Conservation (phyloP, 2,329 filamentous ascomycete species). For the Botrytis pseudocinerea region DNA sequence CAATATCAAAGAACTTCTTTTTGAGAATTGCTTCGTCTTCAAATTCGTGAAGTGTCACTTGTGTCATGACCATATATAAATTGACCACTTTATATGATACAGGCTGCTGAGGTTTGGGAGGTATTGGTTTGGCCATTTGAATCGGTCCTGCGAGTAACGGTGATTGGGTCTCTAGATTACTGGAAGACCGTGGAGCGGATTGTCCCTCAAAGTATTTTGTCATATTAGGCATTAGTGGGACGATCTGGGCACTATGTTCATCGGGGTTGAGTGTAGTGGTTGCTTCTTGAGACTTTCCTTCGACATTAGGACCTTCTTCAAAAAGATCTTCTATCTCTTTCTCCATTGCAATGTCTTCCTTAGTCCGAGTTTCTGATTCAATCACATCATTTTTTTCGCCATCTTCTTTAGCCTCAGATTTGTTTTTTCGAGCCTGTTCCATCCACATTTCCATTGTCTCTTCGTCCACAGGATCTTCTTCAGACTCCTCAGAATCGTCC, state of each 20-base stretch:
- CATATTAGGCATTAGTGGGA: constrained; percentile 2
- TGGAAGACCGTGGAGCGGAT: not conserved
- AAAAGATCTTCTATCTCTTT: not conserved
- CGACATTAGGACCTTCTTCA: not conserved
- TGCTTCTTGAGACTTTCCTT: not conserved
- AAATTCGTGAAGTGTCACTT: not conserved
- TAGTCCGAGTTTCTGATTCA: not conserved
- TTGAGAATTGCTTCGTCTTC: constrained; percentile 2
- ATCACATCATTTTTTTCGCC: not conserved
- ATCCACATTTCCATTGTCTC: not conserved
- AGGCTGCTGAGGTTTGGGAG: not conserved
- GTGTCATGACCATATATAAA: constrained; percentile 20
- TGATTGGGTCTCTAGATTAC: not conserved
- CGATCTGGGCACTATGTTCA: constrained; percentile 7
- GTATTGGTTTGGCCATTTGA: not conserved
- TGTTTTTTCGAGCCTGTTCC: not conserved
- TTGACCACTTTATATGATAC: constrained; percentile 17
- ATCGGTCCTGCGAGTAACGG: not conserved
- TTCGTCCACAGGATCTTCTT: constrained; percentile 30
- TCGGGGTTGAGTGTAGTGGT: not conserved
- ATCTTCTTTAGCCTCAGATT: not conserved
- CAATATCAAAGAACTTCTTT: constrained; percentile 12
- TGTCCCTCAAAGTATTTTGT: not conserved
- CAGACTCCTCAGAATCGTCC: constrained; percentile 23
- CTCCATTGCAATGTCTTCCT: not conserved